Evolutionary conservation across 2,329 filamentous ascomycete species (phyloP), one percentile per base, ranked within the genome.

Genomic region (Paecilomyces fulvus): DNA sequence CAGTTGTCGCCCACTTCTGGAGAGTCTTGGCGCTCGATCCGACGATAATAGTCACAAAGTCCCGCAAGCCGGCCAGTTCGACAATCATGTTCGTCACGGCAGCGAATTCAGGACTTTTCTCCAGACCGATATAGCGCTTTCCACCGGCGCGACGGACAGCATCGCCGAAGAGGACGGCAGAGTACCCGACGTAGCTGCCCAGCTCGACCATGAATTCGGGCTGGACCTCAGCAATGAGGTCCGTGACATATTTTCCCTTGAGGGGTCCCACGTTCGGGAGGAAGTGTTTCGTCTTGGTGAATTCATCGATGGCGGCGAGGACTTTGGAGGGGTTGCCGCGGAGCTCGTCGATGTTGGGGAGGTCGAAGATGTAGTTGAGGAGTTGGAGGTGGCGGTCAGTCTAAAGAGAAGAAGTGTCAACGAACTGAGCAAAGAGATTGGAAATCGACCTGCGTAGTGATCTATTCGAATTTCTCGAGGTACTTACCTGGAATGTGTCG

Each of bases 241-340:
- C 79, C 11, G 79, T 79, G 1, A 90, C 81, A 53, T 88, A 86
- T 61, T 76, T 79, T 49, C 85, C 87, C 72, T 91, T 91, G 67
- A 85, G 79, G 64, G 85, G 80, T 49, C 88, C 87, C 1, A 91
- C 82, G 61, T 90, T 91, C 85, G 90, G 90, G 43, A 91, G 79
- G 61, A 87, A 89, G 66, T 85, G 88, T 62, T 82, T 78, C 1
- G 80, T 84, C 30, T 80, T 73, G 14, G 75, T 83, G 68, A 78
- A 90, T 55, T 86, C 82, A 65, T 90, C 87, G 67, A 90, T 88
- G 48, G 81, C 83, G 30, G 77, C 74, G 0, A 89, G 75, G 1
- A 91, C 80, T 55, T 76, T 77, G 11, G 77, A 65, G 0, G 87
- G 86, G 6, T 80, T 83, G 20, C 80, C 82, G 53, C 83, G 78